phyloP scores from a whole-genome alignment of 139 green algal species.

The Eudorina sp. region DNA sequence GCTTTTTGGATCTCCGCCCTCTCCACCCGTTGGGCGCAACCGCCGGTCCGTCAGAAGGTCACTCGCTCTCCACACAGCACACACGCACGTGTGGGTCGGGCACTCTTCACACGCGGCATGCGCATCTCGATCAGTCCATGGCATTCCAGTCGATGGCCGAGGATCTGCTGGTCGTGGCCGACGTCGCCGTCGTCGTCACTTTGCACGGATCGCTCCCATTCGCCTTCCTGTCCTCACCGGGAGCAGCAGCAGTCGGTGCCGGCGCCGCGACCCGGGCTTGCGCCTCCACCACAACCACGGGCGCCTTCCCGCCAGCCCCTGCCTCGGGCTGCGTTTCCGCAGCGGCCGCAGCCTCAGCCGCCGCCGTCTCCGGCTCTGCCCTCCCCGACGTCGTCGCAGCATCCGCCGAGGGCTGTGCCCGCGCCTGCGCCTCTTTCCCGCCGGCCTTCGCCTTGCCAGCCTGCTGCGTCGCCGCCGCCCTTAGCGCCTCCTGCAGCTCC shows the following conservation, averaged over 20 bases:
- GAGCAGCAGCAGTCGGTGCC: neutral
- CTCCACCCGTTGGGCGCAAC: no score
- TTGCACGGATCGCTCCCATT: no score
- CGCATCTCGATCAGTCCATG: conserved; percentile 26
- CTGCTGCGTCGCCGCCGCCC: neutral
- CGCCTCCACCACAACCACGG: neutral
- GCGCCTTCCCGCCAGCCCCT: neutral
- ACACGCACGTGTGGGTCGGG: no score
- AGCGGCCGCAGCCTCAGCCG: no score
- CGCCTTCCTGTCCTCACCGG: neutral
- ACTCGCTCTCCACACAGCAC: no score
- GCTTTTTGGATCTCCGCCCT: no score
- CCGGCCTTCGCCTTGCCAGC: neutral
- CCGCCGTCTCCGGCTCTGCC: neutral
- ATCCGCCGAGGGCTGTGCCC: neutral
- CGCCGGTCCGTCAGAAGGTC: no score
- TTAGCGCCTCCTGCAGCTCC: conserved; percentile 3
- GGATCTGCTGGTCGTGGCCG: no score
- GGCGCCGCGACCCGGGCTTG: no score
- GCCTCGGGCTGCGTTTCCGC: neutral
- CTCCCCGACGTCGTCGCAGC: neutral
- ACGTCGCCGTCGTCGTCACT: no score
- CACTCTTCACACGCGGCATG: no score
- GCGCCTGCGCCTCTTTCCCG: neutral
- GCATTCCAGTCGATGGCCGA: conserved; percentile 6